These are phyloP conservation scores for Pleurostoma richardsiae DNA, from an alignment of 2,329 filamentous ascomycete genomes.

Conservation along the genomic window DNA sequence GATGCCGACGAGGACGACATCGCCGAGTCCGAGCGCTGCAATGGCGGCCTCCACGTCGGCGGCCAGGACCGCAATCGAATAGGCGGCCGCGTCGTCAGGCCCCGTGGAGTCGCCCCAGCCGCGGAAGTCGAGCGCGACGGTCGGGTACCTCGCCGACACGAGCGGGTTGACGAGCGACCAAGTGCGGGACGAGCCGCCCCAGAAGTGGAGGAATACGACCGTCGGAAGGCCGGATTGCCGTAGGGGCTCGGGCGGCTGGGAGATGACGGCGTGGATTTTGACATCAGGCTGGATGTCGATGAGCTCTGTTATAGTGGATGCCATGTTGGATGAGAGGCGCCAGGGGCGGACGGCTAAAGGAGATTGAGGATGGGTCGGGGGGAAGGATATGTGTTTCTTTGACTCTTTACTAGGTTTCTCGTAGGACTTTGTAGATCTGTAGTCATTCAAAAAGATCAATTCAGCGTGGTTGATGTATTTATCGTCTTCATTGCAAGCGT, in stretches of 20 bases:
- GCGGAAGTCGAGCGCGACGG: conserved; percentile 23
- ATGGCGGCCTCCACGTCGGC: conserved; percentile 15
- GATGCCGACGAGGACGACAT: conserved; percentile 26
- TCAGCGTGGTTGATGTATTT: no score
- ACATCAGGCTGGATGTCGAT: conserved; percentile 95
- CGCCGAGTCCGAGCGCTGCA: conserved; percentile 6
- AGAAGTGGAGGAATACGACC: conserved; percentile 29
- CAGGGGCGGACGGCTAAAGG: no score
- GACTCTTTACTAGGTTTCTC: no score
- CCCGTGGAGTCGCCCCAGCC: conserved; percentile 29
- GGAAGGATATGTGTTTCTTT: no score
- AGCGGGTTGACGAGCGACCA: conserved; percentile 15
- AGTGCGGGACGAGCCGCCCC: conserved; percentile 27
- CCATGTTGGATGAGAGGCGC: no score
- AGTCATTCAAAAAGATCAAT: no score
- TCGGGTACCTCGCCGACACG: conserved; percentile 12
- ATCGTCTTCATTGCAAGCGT: no score
- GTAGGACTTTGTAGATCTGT: no score
- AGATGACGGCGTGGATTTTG: conserved; percentile 74
- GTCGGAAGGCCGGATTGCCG: conserved; percentile 49
- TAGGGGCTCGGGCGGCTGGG: conserved; percentile 57
- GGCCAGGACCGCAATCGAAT: conserved; percentile 21
- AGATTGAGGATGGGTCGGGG: no score
- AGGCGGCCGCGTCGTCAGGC: conserved; percentile 15
- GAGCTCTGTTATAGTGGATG: conserved; percentile 29